Evolutionary conservation across 2,329 filamentous ascomycete genomes (phyloP), one percentile per base, ranked within the genome.

Genomic region (Paraconiothyrium sp.): DNA sequence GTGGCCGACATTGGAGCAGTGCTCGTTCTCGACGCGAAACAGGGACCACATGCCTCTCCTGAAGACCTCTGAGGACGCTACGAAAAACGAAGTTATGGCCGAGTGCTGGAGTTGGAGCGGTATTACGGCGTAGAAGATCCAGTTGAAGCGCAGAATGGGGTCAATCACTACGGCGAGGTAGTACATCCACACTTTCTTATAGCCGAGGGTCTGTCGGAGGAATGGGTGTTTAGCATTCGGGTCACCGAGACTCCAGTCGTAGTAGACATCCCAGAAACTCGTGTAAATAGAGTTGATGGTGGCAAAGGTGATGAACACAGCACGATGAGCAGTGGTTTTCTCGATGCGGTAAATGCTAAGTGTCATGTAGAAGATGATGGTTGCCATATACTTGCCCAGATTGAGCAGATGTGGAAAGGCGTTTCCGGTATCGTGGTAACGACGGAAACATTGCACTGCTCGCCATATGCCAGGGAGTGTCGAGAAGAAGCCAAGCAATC

Each of bases 11-110:
- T 78, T 78, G 58, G 91, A 90, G 79, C 93, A 97, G 80, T 99
- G 95, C 72, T 99, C 95, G 77, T 99, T 99, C 79, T 99, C 95
- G 30, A 99, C 94, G 44, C 95, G 92, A 76, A 99, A 91, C 4
- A 98, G 83, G 0, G 91, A 90, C 95, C 95, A 99, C 74, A 97
- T 88, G 63, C 93, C 94, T 75, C 95, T 84, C 35, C 95, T 88
- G n/a, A 87, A 84, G 24, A 97, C 88, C 76, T 99, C 95, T 9
- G 90, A 87, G 3, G 97, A 81, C 1, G 87, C 85, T 16, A 97
- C 88, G 34, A 91, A 68, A 78, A 98, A 98, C 1, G 92, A 93
- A 5, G 93, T 86, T 1, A 93, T 77, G 3, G 92, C 91, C 1
- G 91, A 94, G 77, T 98, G 94, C 72, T 97, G 93, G 0, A 90